Conservation (phyloP, 1,139 yeast genomes). For the Kodamaea sp. region DNA sequence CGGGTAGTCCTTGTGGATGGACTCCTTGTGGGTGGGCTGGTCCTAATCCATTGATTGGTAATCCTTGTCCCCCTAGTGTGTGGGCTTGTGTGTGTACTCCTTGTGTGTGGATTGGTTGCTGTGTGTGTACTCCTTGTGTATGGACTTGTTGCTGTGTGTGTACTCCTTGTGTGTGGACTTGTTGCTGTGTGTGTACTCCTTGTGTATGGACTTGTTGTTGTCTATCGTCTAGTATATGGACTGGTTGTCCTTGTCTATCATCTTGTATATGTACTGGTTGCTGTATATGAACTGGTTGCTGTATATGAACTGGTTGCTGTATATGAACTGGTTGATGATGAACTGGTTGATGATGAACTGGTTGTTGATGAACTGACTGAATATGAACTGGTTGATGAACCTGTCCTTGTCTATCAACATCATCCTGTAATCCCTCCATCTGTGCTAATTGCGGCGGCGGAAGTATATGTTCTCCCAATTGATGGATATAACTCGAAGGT, state of each 20-base stretch:
- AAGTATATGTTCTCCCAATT: slow-evolving; percentile 9
- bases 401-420: neutral
- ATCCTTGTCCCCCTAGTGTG: neutral
- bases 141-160: slow-evolving; percentile 3
- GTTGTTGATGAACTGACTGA: slow-evolving; percentile 1
- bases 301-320: slow-evolving; percentile 3
- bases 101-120: slow-evolving; percentile 1
- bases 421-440: neutral
- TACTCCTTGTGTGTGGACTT: slow-evolving; percentile 1
- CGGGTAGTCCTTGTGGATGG: neutral
- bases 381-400: slow-evolving; percentile 1
- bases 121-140: slow-evolving; percentile 3
- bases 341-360: neutral
- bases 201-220: slow-evolving; percentile 7
- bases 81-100: slow-evolving; percentile 1
- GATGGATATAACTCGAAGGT: slow-evolving; percentile 6
- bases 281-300: slow-evolving; percentile 1
- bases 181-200: slow-evolving; percentile 5
- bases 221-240: neutral
- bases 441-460: slow-evolving; percentile 7
- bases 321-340: neutral
- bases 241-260: slow-evolving; percentile 6
- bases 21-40: neutral
- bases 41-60: no score
- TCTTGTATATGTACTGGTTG: slow-evolving; percentile 3